phyloP scores from a whole-genome alignment of 2,329 filamentous ascomycete species.

The Zalaria obscura region DNA sequence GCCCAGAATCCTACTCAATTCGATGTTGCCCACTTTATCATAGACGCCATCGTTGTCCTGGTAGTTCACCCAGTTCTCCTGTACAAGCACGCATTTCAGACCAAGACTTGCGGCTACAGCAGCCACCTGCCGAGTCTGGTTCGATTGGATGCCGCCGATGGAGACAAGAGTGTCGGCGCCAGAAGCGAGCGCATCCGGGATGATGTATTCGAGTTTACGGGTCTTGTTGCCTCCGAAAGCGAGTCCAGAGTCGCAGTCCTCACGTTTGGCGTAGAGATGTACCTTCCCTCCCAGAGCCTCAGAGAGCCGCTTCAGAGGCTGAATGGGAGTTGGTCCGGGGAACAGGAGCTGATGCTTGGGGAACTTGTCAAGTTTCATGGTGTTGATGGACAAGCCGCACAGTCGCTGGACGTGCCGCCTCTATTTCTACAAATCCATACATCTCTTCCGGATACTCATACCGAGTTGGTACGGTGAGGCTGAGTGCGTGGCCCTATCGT shows the following conservation, averaged over 20 bases:
- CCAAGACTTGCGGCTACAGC: conserved; percentile 19
- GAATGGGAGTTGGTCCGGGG: conserved; percentile 50
- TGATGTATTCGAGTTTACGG: conserved; percentile 23
- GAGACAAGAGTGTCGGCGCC: conserved; percentile 19
- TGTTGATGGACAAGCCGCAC: not conserved
- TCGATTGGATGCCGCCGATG: conserved; percentile 22
- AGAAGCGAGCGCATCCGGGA: conserved; percentile 17
- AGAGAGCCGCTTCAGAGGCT: conserved; percentile 51
- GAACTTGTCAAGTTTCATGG: conserved; percentile 18
- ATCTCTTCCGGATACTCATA: too few species aligned
- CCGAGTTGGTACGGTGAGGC: too few species aligned
- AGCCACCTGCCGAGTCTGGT: conserved; percentile 23
- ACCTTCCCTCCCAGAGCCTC: conserved; percentile 45
- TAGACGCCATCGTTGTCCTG: conserved; percentile 1
- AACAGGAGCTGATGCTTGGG: conserved; percentile 49
- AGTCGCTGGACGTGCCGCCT: too few species aligned
- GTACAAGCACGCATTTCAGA: conserved; percentile 16
- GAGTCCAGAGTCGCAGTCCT: conserved; percentile 39
- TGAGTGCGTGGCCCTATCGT: too few species aligned
- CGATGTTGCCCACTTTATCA: conserved; percentile 8
- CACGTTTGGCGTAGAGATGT: conserved; percentile 55
- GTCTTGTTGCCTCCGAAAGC: conserved; percentile 25
- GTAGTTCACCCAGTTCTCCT: conserved; percentile 16
- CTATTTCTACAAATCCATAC: too few species aligned
- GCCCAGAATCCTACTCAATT: conserved; percentile 14